These are phyloP conservation scores for Rhododendron mucronatum DNA, from an alignment of 148 eudicot species.

Conservation along the genomic window DNA sequence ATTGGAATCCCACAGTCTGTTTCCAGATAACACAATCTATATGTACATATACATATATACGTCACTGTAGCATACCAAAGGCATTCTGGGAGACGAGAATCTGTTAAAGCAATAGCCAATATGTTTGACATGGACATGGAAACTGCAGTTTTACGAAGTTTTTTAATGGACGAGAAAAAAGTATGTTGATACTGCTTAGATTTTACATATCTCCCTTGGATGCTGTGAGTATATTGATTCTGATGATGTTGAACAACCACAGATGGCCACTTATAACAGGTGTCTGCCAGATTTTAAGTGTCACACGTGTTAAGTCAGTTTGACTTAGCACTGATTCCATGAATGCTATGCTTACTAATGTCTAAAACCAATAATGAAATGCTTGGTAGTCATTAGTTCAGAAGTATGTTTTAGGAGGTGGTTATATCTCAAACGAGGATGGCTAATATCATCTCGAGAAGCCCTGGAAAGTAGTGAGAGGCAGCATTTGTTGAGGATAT, in stretches of 20 bases:
- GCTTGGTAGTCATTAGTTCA: not conserved
- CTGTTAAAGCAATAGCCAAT: not conserved
- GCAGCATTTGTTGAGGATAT: not conserved
- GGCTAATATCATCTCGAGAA: not conserved
- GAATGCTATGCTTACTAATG: not conserved
- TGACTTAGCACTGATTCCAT: not conserved
- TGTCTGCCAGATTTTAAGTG: not conserved
- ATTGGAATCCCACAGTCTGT: not conserved
- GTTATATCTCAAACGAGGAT: not conserved
- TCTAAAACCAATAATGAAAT: not conserved
- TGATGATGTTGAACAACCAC: not conserved
- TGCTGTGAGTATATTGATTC: not conserved
- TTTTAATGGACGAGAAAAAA: not conserved
- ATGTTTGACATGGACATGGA: not conserved
- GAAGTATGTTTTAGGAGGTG: not conserved
- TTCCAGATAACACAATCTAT: not conserved
- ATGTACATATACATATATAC: not conserved
- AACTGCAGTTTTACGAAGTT: not conserved
- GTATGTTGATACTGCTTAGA: not conserved
- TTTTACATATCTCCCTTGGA: not conserved
- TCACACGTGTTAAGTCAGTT: not conserved
- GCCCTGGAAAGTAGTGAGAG: not conserved
- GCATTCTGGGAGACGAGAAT: not conserved
- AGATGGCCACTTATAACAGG: not conserved
- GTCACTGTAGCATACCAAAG: not conserved